Base-by-base conservation (phyloP, 2,329 filamentous ascomycete species). In the Gnomoniopsis smithogilvyi region DNA sequence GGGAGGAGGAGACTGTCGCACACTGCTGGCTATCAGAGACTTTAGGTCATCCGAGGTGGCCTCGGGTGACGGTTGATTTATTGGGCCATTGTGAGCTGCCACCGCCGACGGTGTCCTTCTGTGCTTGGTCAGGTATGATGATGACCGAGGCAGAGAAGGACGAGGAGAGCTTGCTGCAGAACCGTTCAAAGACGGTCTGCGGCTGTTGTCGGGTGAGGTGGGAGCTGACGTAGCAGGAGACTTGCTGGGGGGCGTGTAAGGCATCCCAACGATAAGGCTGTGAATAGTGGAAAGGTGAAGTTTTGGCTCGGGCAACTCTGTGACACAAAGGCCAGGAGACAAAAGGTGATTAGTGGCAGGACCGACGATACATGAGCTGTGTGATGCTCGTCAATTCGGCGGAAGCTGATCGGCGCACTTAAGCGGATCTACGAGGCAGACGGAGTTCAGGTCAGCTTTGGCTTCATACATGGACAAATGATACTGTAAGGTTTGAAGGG, bases 1-100 rank as follows among this genome's bases (percentile, higher is more conserved):
- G 19, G 92, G 91, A n/a, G 91, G 88, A 17, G 92, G 91, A 51
- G 92, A 96, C 72, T 93, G 90, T 67, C 91, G 86, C 63, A 96
- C 78, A 74, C 86, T 91, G 72, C 79, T 79, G 57, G 77, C 66
- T 17, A 74, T 71, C 69, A 82, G 75, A 53, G 73, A 69, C 69
- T 78, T 78, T 45, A 82, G 68, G 63, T 81, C 76, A 61, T 80
- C 78, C 55, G 78, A 80, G 3, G 80, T 82, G 46, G 77, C 75
- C 61, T 77, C 76, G 22, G 79, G 79, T 26, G 79, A 81, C 49
- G 75, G 73, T 62, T 78, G 75, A 64, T 67, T 67, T 59, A 71
- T 65, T 62, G 72, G 64, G 62, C 64, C 71, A 67, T 71, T 63
- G 52, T 65, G 57, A 41, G 65, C 60, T 6, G 62, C 54, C 7